phyloP scores from a whole-genome alignment of 2,329 filamentous ascomycete genomes.

The Botrytis sinoallii region DNA sequence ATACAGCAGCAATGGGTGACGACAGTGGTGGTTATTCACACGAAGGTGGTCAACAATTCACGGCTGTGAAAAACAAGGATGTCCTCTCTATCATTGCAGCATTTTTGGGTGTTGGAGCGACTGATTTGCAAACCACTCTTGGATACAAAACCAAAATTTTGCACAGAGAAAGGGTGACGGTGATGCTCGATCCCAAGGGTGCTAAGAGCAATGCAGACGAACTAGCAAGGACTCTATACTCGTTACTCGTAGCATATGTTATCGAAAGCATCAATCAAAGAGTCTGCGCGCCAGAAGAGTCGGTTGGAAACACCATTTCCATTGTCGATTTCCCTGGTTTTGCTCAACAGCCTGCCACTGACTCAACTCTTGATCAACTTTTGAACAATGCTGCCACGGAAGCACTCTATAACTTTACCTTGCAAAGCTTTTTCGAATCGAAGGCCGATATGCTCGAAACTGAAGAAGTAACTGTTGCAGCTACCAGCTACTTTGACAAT shows the following conservation, averaged over 20 bases:
- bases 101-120: conserved; percentile 82
- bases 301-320: conserved; percentile 89
- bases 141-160: conserved; percentile 97
- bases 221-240: conserved; percentile 88
- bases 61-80: conserved; percentile 90
- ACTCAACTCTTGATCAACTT: conserved; percentile 84
- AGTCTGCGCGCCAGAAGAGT: conserved; percentile 81
- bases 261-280: conserved; percentile 90
- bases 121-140: conserved; percentile 81
- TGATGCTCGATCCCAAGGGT: conserved; percentile 92
- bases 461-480: conserved; percentile 85
- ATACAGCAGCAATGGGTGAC: conserved; percentile 75
- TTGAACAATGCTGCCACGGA: conserved; percentile 93
- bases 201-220: conserved; percentile 92
- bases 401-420: conserved; percentile 84
- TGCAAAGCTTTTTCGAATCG: conserved; percentile 94
- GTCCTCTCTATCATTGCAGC: conserved; percentile 81
- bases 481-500: conserved; percentile 97
- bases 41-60: conserved; percentile 83
- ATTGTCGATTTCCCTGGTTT: conserved; percentile 97
- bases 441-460: conserved; percentile 91
- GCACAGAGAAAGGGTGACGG: conserved; percentile 92
- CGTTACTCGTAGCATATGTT: conserved; percentile 87
- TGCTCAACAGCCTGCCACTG: conserved; percentile 77
- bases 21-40: conserved; percentile 96